phyloP scores from a whole-genome alignment of 1,139 yeast species.

The Saccharomyces hybrid region DNA sequence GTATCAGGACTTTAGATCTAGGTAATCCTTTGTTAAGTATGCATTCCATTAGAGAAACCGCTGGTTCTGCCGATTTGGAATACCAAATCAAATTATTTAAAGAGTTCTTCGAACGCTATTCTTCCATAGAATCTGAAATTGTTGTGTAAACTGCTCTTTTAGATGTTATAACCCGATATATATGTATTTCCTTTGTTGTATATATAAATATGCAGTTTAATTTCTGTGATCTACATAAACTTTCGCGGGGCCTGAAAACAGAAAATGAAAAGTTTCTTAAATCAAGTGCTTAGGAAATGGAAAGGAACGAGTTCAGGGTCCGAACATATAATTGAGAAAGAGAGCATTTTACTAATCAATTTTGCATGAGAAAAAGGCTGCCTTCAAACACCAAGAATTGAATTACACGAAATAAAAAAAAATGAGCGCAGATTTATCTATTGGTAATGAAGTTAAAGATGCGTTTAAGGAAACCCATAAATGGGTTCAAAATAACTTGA shows the following conservation, averaged over 20 bases:
- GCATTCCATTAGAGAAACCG: conserved; percentile 94
- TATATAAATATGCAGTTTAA: neutral
- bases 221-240: neutral
- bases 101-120: conserved; percentile 47
- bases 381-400: neutral
- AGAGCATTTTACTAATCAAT: neutral
- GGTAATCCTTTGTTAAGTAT: conserved; percentile 93
- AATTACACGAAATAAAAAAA: neutral
- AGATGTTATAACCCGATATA: neutral
- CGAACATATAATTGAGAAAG: neutral
- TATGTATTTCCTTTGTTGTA: neutral
- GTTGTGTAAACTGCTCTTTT: conserved; percentile 8
- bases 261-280: neutral
- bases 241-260: neutral
- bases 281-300: neutral
- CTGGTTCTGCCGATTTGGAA: conserved; percentile 70
- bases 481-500: conserved; percentile 70
- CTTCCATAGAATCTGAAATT: conserved; percentile 18
- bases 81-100: conserved; percentile 54
- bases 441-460: conserved; percentile 72
- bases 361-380: neutral
- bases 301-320: neutral
- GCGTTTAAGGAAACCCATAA: conserved; percentile 66
- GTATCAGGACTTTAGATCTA: conserved; percentile 80
- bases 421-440: conserved; percentile 29